Evolutionary conservation across 169 alveolate species (phyloP).

Genomic region (Cryptosporidium parvum): DNA sequence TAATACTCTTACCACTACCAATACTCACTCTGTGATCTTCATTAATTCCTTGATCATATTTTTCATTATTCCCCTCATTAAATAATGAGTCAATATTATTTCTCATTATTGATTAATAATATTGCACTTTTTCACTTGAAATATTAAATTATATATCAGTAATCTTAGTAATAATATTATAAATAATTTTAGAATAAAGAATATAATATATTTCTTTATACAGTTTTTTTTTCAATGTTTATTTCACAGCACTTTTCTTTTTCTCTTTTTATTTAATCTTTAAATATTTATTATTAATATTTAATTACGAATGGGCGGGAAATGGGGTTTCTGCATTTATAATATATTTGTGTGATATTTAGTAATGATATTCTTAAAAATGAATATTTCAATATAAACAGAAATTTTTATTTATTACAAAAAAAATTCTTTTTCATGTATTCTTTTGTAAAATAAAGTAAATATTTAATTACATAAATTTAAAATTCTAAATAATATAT

Average conservation of each 20-base stretch:
- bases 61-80: background rate
- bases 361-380: background rate
- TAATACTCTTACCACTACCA: background rate
- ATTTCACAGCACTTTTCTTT: background rate
- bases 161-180: background rate
- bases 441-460: background rate
- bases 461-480: background rate
- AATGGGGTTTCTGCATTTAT: background rate
- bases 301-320: background rate
- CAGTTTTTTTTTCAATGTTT: background rate
- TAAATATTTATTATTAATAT: background rate
- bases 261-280: background rate
- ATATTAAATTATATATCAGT: background rate
- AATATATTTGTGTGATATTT: background rate
- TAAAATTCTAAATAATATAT: background rate
- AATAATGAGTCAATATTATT: constrained; percentile 18
- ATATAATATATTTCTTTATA: background rate
- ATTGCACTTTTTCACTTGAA: background rate
- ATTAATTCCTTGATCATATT: background rate
- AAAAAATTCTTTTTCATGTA: background rate
- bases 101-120: background rate
- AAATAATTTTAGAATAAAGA: background rate
- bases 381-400: background rate
- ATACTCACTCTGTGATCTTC: background rate
- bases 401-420: background rate